phyloP scores from a whole-genome alignment of 768 basidiomycete genomes.

The Polyporus arcularius region DNA sequence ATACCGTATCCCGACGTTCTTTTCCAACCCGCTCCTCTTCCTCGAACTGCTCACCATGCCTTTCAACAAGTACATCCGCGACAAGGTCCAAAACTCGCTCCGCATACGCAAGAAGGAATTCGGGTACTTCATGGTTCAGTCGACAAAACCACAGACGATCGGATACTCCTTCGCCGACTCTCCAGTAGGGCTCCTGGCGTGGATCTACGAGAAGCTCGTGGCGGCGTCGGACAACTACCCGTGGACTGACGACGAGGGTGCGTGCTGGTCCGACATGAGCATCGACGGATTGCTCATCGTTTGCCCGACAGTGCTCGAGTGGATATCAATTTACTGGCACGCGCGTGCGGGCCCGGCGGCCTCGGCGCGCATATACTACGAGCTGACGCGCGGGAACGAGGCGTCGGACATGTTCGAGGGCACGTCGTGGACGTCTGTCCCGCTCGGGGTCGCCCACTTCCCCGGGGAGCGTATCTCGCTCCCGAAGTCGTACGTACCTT shows the following conservation, averaged over 20 bases:
- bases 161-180: conserved; percentile 59
- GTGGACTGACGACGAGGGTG: conserved; percentile 61
- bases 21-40: conserved; percentile 29
- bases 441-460: conserved; percentile 33
- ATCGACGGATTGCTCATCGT: not conserved
- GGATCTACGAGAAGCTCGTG: conserved; percentile 39
- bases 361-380: conserved; percentile 35
- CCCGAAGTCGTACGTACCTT: conserved; percentile 22
- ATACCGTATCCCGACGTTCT: conserved; percentile 16
- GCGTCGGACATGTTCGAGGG: not conserved
- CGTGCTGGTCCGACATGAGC: not conserved
- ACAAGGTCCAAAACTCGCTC: conserved; percentile 17
- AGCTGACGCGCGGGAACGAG: conserved; percentile 16
- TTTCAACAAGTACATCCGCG: conserved; percentile 30
- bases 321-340: conserved; percentile 40
- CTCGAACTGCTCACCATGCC: conserved; percentile 31
- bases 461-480: conserved; percentile 27
- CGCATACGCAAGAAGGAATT: conserved; percentile 25
- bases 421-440: conserved; percentile 21
- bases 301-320: conserved; percentile 32
- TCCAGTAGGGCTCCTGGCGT: conserved; percentile 47
- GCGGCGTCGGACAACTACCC: conserved; percentile 46
- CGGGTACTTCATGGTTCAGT: conserved; percentile 36
- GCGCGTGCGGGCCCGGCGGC: conserved; percentile 35
- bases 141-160: conserved; percentile 35